A percentile compares a stretch with the other conserved stretches of the same genome.
Conservation (phyloP, 805 yeast species). For the Candida nanaspora region DNA sequence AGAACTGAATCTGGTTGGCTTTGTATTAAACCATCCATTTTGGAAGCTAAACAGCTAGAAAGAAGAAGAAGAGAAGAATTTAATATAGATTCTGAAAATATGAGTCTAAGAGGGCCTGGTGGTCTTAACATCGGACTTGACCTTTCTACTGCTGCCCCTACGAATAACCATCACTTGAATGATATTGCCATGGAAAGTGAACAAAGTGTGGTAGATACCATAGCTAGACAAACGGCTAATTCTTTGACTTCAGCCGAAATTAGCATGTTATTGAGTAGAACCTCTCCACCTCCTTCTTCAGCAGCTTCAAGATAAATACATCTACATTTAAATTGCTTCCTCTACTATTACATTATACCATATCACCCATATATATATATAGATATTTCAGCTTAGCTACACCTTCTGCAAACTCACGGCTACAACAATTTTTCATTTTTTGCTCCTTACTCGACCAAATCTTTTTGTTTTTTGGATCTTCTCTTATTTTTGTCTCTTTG, state of each 20-base stretch:
- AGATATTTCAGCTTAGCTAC: no score
- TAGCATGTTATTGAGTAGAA: not conserved
- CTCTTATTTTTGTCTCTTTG: no score
- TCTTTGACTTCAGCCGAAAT: not conserved
- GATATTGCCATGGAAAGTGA: not conserved
- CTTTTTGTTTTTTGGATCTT: no score
- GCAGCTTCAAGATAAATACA: no score
- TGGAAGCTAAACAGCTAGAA: conserved; percentile 33
- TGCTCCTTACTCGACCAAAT: no score
- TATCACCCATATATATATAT: no score
- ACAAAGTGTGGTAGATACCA: not conserved
- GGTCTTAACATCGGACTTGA: no score
- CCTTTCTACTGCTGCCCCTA: not conserved
- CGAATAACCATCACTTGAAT: not conserved
- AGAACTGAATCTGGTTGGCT: conserved; percentile 68
- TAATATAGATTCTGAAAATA: not conserved
- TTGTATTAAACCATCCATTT: conserved; percentile 60
- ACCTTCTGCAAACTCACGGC: no score
- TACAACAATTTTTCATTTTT: no score
- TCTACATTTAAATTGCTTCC: no score
- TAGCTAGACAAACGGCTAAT: conserved; percentile 1
- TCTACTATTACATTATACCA: no score
- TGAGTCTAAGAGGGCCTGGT: no score
- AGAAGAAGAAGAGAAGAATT: not conserved
- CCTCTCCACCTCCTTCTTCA: not conserved